phyloP scores from a whole-genome alignment of 192 early-diverging fungal genomes.

The Coemansia sp. region DNA sequence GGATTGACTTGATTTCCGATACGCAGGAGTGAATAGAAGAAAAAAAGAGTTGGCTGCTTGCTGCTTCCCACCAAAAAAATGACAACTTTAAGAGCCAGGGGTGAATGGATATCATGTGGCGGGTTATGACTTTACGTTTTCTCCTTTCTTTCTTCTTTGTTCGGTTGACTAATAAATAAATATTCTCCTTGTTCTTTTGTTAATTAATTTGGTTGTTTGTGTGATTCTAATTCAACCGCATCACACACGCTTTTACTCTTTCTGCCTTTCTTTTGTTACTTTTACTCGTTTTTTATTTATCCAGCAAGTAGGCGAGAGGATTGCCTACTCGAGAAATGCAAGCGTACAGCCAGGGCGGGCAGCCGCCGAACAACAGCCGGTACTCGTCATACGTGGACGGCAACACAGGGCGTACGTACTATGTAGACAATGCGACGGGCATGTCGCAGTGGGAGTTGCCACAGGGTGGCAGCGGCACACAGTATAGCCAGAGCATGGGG shows the following conservation, averaged over 20 bases:
- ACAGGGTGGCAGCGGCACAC: no score
- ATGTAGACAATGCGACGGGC: slow-evolving; percentile 1
- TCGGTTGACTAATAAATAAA: no score
- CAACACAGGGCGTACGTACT: slow-evolving; percentile 23
- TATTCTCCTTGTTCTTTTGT: no score
- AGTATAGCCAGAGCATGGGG: neutral
- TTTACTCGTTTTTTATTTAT: neutral
- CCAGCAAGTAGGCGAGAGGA: no score
- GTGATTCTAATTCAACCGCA: no score
- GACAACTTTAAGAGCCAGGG: neutral
- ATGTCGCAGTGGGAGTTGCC: slow-evolving; percentile 14
- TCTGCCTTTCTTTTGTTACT: neutral
- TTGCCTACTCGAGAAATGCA: neutral
- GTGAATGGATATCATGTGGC: no score
- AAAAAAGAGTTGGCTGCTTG: neutral
- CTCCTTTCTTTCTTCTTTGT: neutral
- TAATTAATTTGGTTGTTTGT: no score
- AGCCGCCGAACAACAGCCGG: neutral
- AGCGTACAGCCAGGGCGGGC: slow-evolving; percentile 1
- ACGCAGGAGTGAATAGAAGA: no score
- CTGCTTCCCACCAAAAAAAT: neutral
- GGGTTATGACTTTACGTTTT: neutral
- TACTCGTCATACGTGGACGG: slow-evolving; percentile 20
- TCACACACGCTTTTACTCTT: no score
- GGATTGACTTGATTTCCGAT: no score